phyloP scores from a whole-genome alignment of 768 basidiomycete species.

The Suillus decipiens region DNA sequence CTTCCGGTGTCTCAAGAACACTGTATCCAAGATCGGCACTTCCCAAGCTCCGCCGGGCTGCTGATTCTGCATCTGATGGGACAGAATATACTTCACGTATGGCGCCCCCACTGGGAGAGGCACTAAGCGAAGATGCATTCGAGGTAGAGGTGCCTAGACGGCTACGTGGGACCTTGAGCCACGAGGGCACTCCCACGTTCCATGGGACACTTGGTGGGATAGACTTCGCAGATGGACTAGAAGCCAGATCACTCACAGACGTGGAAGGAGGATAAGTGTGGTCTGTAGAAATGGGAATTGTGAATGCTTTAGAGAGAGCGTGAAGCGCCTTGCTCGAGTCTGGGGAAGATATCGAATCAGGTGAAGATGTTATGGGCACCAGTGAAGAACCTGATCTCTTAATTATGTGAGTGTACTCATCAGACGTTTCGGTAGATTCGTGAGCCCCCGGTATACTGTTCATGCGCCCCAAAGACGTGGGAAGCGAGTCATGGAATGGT shows the following conservation, averaged over 20 bases:
- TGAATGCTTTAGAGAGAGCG: conserved; percentile 25
- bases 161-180: conserved; percentile 57
- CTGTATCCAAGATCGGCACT: conserved; percentile 73
- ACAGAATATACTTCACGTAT: conserved; percentile 64
- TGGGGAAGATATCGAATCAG: conserved; percentile 21
- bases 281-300: conserved; percentile 33
- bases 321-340: conserved; percentile 7
- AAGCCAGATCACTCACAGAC: conserved; percentile 48
- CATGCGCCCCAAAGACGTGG: conserved; percentile 38
- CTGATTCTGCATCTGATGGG: conserved; percentile 27
- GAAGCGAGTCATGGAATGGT: conserved; percentile 63
- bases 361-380: conserved; percentile 55
- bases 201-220: conserved; percentile 40
- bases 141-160: conserved; percentile 37
- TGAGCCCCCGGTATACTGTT: conserved; percentile 22
- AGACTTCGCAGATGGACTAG: conserved; percentile 45
- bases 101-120: conserved; percentile 32
- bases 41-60: conserved; percentile 25
- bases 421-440: conserved; percentile 41
- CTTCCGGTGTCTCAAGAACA: conserved; percentile 74
- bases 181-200: conserved; percentile 71
- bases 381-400: conserved; percentile 58
- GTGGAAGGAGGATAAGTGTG: conserved; percentile 85
- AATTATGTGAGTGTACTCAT: conserved; percentile 75
- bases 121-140: conserved; percentile 26